Percentiles rank a stretch among this genome's conserved stretches.
Conservation (phyloP, 495 filamentous ascomycete species). For the Aspergillus nanangensis region DNA sequence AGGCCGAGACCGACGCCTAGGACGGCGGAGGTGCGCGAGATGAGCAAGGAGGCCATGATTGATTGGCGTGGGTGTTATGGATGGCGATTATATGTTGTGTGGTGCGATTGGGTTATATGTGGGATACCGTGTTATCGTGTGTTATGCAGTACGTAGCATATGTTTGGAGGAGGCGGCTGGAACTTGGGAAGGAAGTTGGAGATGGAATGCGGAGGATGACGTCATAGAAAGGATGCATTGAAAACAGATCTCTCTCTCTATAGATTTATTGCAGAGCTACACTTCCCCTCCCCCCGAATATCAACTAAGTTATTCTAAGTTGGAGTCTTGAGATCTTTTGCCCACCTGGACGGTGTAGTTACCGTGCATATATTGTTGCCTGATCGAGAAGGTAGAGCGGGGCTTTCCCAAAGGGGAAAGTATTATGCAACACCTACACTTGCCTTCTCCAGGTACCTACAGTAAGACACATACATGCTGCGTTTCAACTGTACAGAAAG, state of each 20-base stretch:
- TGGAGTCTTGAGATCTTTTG: not conserved
- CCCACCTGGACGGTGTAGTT: too few relatives aligned
- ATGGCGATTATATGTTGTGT: not conserved
- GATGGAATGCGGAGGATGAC: not conserved
- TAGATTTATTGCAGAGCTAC: too few relatives aligned
- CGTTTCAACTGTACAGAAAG: too few relatives aligned
- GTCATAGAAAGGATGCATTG: not conserved
- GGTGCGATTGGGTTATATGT: not conserved
- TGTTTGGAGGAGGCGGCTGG: not conserved
- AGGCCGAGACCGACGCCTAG: constrained; percentile 39
- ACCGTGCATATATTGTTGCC: too few relatives aligned
- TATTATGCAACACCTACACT: too few relatives aligned
- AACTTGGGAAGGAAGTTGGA: not conserved
- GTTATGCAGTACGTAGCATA: not conserved
- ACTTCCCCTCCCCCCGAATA: too few relatives aligned
- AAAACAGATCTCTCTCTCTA: not conserved
- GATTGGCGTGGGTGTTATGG: not conserved
- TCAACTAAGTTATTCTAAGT: too few relatives aligned
- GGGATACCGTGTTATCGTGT: not conserved
- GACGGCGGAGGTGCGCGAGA: constrained; percentile 26
- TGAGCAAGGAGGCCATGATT: constrained; percentile 27
- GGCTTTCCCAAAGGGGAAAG: too few relatives aligned
- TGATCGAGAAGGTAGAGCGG: too few relatives aligned
- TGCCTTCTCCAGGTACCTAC: too few relatives aligned
- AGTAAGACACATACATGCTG: too few relatives aligned